A percentile compares a stretch with the other conserved stretches of the same genome.
phyloP scores from a whole-genome alignment of 2,329 filamentous ascomycete species.

The Aspergillus sp. region DNA sequence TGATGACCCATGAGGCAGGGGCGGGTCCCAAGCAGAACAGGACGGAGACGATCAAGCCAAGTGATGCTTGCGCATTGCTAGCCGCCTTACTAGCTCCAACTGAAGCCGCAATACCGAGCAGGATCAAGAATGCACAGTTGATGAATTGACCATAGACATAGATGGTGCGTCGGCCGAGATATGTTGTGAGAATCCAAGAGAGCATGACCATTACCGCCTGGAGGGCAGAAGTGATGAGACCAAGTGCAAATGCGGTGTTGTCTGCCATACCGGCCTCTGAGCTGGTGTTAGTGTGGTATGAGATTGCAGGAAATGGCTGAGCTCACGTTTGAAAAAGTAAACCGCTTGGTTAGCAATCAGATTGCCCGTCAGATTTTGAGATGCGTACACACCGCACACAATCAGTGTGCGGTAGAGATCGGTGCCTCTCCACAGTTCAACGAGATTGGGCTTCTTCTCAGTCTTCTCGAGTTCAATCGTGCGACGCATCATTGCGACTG shows the following conservation, averaged over 20 bases:
- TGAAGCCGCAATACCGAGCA: slow-evolving; percentile 61
- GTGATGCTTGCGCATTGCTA: slow-evolving; percentile 57
- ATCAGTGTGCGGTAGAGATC: slow-evolving; percentile 57
- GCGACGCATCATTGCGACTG: slow-evolving; percentile 61
- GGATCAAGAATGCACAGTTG: slow-evolving; percentile 56
- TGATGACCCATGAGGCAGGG: slow-evolving; percentile 66
- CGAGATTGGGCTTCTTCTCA: slow-evolving; percentile 47
- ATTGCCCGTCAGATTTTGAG: slow-evolving; percentile 62
- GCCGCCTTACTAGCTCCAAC: slow-evolving; percentile 43
- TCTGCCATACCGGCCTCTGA: slow-evolving; percentile 60
- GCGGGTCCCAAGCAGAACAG: slow-evolving; percentile 63
- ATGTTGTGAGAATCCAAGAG: slow-evolving; percentile 66
- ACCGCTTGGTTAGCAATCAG: slow-evolving; percentile 63
- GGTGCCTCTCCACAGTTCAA: slow-evolving; percentile 57
- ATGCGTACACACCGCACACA: slow-evolving; percentile 57
- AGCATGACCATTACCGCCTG: slow-evolving; percentile 64
- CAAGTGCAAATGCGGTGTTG: slow-evolving; percentile 59
- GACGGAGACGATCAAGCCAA: slow-evolving; percentile 66
- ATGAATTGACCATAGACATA: slow-evolving; percentile 61
- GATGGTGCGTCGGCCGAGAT: slow-evolving; percentile 63
- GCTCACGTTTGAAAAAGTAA: slow-evolving; percentile 55
- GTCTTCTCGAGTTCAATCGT: slow-evolving; percentile 55
- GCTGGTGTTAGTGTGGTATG: slow-evolving; percentile 28
- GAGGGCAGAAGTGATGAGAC: slow-evolving; percentile 64
- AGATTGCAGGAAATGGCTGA: slow-evolving; percentile 14